Conservation (phyloP, 2,329 filamentous ascomycete genomes). For the Camillea tinctor region DNA sequence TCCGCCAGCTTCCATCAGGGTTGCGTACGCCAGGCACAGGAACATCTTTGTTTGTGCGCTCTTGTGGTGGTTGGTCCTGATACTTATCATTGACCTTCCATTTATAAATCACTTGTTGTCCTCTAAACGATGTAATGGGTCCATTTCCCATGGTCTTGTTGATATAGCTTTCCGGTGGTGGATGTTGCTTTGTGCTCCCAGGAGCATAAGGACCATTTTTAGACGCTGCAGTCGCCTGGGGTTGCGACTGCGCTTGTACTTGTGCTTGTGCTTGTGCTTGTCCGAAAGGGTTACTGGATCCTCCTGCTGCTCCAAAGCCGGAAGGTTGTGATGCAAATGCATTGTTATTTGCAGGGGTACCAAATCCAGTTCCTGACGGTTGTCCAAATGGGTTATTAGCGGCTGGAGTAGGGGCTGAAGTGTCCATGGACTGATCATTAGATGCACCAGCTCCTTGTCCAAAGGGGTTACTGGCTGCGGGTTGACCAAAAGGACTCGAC, state of each 20-base stretch:
- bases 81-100: conserved; percentile 28
- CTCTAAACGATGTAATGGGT: conserved; percentile 59
- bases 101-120: conserved; percentile 60
- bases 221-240: conserved; percentile 11
- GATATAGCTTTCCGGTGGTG: conserved; percentile 43
- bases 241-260: conserved; percentile 14
- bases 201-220: conserved; percentile 42
- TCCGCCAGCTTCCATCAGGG: conserved; percentile 56
- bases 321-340: conserved; percentile 31
- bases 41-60: conserved; percentile 1
- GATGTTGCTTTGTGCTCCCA: conserved; percentile 44
- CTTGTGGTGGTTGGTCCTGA: conserved; percentile 13
- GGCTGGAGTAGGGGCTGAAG: conserved; percentile 21
- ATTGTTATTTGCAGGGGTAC: conserved; percentile 17
- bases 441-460: conserved; percentile 20
- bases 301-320: conserved; percentile 10
- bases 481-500: conserved; percentile 32
- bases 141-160: conserved; percentile 40
- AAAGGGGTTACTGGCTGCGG: conserved; percentile 32
- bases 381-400: conserved; percentile 28
- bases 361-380: conserved; percentile 16
- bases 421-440: conserved; percentile 28
- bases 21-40: conserved; percentile 47
- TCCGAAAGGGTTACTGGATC: conserved; percentile 23
- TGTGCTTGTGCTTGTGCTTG: conserved; percentile 16